Evolutionary conservation across 805 yeast genomes (phyloP), one percentile per base, ranked within the genome.

Genomic region (Starmerella floricola): DNA sequence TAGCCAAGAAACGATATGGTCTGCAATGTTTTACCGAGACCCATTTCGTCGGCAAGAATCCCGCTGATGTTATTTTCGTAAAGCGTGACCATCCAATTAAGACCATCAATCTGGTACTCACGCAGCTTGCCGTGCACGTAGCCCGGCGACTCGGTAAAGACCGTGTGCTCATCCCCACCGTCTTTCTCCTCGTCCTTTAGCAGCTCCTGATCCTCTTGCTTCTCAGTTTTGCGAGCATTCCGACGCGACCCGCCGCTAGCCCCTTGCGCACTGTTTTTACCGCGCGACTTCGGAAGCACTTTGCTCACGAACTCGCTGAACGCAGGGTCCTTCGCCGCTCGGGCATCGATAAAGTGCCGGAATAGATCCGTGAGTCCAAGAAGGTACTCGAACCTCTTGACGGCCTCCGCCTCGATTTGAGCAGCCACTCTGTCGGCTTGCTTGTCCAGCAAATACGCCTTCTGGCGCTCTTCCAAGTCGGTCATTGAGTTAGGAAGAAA

Each of bases 41-140:
- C 98, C 98, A 91, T 88, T 60, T 88, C 98, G 63, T 88, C 98
- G 11, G 98, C 98, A 38, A 88, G 65, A 35, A 88, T 91, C 17
- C 98, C 98, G 8, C 94, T 80, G 34, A 88, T 69, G 53, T 80
- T 73, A 61, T 88, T 85, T 52, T 87, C 95, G 59, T 86, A 83
- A 28, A 88, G 63, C 1, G 93, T 76, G 16, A 88, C 79, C 56
- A 88, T 69, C 98, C 98, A 88, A 62, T 91, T 91, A 39, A 88
- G 70, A 38, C 98, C 98, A 57, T 86, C 95, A 24, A 88, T 68
- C 64, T 88, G 98, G 59, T 91, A 88, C 56, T 85, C 94, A 53
- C 98, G 72, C 53, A 91, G 65, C 41, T 59, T 69, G 8, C 98
- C 98, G 19, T 68, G 52, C 33, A 88, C 65, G 57, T 70, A 88